phyloP scores from a whole-genome alignment of 352 stramenopile species.

The Globisporangium barbulae region DNA sequence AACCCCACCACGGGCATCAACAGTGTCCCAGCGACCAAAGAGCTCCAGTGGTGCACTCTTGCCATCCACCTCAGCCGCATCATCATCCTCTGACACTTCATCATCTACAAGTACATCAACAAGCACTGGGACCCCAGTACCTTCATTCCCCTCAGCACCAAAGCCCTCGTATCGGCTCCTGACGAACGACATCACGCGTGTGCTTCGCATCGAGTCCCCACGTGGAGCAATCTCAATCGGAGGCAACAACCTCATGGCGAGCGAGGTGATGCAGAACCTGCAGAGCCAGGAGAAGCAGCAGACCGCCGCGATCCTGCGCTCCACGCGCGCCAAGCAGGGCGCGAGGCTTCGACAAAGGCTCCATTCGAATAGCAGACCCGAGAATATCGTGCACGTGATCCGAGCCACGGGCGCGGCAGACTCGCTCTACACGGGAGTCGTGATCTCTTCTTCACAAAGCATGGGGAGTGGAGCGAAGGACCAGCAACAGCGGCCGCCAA shows the following conservation, averaged over 20 bases:
- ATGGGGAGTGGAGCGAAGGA: background rate
- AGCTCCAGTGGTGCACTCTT: background rate
- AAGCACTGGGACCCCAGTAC: background rate
- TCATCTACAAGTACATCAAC: background rate
- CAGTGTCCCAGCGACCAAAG: background rate
- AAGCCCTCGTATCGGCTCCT: constrained; percentile 42
- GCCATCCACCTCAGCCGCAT: background rate
- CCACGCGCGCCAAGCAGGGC: constrained; percentile 25
- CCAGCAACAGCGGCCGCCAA: constrained; percentile 7
- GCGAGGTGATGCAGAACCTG: constrained; percentile 28
- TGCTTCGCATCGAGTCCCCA: constrained; percentile 49
- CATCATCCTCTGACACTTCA: background rate
- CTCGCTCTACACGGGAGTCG: constrained; percentile 31
- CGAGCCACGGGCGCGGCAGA: constrained; percentile 17
- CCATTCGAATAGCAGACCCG: constrained; percentile 11
- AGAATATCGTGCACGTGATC: constrained; percentile 31
- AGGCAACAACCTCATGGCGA: constrained; percentile 19
- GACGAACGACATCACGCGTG: constrained; percentile 44
- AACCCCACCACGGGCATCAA: background rate
- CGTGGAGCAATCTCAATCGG: constrained; percentile 9
- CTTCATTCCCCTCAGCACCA: background rate
- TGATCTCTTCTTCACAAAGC: constrained; percentile 11
- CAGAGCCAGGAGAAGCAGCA: constrained; percentile 29
- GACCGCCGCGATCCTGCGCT: constrained; percentile 20
- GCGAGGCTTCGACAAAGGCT: constrained; percentile 13